Evolutionary conservation across 2,329 filamentous ascomycete genomes (phyloP).

Genomic region (Purpureocillium lavendulum): DNA sequence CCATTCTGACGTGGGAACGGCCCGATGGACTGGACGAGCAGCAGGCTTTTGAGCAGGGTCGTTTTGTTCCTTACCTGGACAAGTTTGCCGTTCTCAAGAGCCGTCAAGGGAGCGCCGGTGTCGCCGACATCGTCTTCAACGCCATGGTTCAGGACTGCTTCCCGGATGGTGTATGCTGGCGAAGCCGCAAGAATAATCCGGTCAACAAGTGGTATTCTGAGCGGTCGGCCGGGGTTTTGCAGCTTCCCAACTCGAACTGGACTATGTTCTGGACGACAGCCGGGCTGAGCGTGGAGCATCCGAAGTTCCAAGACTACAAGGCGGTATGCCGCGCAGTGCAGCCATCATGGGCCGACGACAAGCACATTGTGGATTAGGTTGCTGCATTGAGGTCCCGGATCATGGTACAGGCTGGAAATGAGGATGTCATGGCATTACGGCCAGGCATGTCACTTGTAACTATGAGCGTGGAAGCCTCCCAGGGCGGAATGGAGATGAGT

Average conservation of each 20-base stretch:
- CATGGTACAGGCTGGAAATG: no score
- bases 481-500: no score
- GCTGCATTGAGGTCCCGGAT: no score
- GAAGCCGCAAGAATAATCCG: conserved; percentile 81
- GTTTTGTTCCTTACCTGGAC: conserved; percentile 86
- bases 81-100: conserved; percentile 92
- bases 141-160: conserved; percentile 89
- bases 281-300: conserved; percentile 46
- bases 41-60: conserved; percentile 42
- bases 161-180: conserved; percentile 83
- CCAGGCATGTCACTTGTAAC: no score
- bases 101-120: conserved; percentile 82
- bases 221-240: conserved; percentile 72
- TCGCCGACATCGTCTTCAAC: conserved; percentile 94
- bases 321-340: conserved; percentile 59
- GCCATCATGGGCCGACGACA: conserved; percentile 55
- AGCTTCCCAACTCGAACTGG: conserved; percentile 77
- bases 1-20: conserved; percentile 88
- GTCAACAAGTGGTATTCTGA: conserved; percentile 99
- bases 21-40: conserved; percentile 53
- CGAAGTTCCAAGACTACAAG: conserved; percentile 60
- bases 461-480: no score
- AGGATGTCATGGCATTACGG: no score
- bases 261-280: conserved; percentile 97
- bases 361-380: conserved; percentile 48